These are phyloP conservation scores for Tetrapyrgos nigripes DNA, from an alignment of 1,284 basidiomycete species.

Conservation along the genomic window DNA sequence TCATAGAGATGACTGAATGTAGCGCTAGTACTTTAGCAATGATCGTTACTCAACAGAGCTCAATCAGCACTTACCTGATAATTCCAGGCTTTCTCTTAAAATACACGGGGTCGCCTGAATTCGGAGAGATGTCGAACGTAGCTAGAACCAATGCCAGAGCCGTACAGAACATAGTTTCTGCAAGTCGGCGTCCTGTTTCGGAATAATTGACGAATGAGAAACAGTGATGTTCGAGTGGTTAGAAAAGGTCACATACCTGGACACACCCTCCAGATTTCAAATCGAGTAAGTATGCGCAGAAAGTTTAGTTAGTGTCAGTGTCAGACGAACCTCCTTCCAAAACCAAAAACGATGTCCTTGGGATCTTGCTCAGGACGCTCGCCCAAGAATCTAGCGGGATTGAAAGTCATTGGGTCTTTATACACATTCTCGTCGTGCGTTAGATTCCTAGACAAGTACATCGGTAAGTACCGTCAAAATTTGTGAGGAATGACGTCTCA, in stretches of 20 bases:
- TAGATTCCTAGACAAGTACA: slow-evolving; percentile 37
- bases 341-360: slow-evolving; percentile 42
- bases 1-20: too few species aligned
- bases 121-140: not conserved
- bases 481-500: slow-evolving; percentile 19
- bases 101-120: not conserved
- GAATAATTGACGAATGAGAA: too few species aligned
- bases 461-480: not conserved
- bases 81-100: not conserved
- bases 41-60: not conserved
- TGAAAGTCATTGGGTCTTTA: slow-evolving; percentile 33
- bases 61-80: not conserved
- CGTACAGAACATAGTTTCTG: too few species aligned
- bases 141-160: too few species aligned
- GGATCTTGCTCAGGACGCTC: slow-evolving; percentile 40
- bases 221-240: too few species aligned
- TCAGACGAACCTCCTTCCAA: slow-evolving; percentile 41
- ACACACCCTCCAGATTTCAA: too few species aligned
- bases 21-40: too few species aligned
- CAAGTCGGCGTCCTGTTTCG: too few species aligned
- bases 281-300: too few species aligned
- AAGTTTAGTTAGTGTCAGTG: too few species aligned
- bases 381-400: slow-evolving; percentile 33
- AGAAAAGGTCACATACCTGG: too few species aligned
- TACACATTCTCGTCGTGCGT: slow-evolving; percentile 43